Evolutionary conservation across 495 filamentous ascomycete genomes (phyloP).

Genomic region (Penicillium angulare): DNA sequence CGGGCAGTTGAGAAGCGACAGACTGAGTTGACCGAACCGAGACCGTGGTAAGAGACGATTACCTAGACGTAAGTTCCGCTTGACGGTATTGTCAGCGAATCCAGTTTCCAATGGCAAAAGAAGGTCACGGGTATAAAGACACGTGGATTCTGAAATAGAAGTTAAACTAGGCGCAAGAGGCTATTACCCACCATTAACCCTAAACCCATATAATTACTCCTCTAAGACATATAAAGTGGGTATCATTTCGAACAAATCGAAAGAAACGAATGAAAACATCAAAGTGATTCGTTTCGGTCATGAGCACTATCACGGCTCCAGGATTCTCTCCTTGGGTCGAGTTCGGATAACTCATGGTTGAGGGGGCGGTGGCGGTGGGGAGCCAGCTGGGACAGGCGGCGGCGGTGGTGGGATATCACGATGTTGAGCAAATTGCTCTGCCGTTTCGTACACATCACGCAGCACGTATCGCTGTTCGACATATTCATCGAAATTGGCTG

Average conservation of each 20-base stretch:
- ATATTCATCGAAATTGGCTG: slow-evolving; percentile 70
- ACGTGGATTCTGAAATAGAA: neutral
- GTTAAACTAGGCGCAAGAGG: neutral
- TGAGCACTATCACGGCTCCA: too few species aligned
- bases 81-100: neutral
- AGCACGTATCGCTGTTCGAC: slow-evolving; percentile 58
- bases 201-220: neutral
- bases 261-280: neutral
- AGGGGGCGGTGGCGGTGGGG: neutral
- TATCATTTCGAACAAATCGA: slow-evolving; percentile 13
- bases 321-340: neutral
- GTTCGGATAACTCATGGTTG: neutral
- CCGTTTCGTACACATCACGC: slow-evolving; percentile 41
- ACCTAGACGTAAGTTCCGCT: neutral
- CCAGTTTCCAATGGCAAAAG: too few species aligned
- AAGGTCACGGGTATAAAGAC: too few species aligned
- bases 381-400: slow-evolving; percentile 22
- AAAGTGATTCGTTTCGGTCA: slow-evolving; percentile 9
- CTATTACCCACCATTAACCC: neutral
- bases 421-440: slow-evolving; percentile 37
- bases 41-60: neutral
- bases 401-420: slow-evolving; percentile 30
- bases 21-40: slow-evolving; percentile 1
- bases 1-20: neutral
- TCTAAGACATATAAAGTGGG: slow-evolving; percentile 8